Evolutionary conservation across 331 rosid genomes (phyloP).

Genomic region (Spiraea crenata): DNA sequence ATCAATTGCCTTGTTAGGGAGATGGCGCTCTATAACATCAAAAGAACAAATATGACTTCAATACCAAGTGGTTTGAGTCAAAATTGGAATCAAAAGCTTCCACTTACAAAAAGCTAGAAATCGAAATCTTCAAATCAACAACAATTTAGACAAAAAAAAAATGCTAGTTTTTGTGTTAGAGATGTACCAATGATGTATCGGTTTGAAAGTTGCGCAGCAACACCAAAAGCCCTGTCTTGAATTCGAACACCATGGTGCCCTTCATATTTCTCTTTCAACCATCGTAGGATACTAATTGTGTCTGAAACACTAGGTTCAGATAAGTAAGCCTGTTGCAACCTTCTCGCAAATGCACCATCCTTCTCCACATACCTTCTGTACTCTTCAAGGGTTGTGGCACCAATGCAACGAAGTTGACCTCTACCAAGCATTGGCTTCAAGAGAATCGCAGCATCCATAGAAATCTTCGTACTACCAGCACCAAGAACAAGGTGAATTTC

Average conservation of each 20-base stretch:
- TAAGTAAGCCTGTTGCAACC: constrained; percentile 18
- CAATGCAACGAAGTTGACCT: constrained; percentile 23
- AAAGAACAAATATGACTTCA: neutral
- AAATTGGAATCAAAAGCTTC: neutral
- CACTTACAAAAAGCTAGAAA: neutral
- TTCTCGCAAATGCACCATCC: constrained; percentile 85
- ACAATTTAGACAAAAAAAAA: too few relatives aligned
- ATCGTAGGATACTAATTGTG: too few relatives aligned
- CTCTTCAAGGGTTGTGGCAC: constrained; percentile 81
- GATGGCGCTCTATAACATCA: constrained; percentile 63
- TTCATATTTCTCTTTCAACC: too few relatives aligned
- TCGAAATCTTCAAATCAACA: neutral
- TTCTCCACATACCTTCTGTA: constrained; percentile 81
- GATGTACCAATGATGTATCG: constrained; percentile 57
- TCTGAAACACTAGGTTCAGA: too few relatives aligned
- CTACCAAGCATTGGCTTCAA: constrained; percentile 87
- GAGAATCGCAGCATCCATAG: constrained; percentile 88
- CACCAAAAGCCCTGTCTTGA: constrained; percentile 68
- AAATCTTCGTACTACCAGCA: constrained; percentile 76
- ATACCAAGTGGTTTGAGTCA: neutral
- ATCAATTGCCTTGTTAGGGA: constrained; percentile 87
- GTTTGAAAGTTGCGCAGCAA: constrained; percentile 78
- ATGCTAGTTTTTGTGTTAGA: neutral
- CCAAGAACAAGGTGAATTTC: constrained; percentile 85
- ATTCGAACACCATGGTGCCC: constrained; percentile 74